Evolutionary conservation across 1,284 basidiomycete genomes (phyloP).

Genomic region (Puccinia triticina): DNA sequence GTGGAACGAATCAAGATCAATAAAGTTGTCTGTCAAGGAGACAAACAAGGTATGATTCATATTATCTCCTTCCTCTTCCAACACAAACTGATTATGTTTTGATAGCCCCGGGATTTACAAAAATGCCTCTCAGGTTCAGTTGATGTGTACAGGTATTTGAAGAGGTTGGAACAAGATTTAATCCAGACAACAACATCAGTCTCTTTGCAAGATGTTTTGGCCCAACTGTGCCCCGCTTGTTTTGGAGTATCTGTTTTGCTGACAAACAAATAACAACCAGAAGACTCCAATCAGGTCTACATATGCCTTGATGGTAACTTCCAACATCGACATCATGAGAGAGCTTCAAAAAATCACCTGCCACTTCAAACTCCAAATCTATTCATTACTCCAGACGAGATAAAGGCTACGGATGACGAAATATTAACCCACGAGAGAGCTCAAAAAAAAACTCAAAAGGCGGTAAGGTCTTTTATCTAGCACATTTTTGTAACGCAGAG

Average conservation of each 20-base stretch:
- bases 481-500: too few relatives aligned
- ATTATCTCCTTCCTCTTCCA: too few relatives aligned
- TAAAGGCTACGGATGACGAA: background rate
- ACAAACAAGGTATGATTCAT: background rate
- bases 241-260: background rate
- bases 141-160: background rate
- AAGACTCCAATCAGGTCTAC: background rate
- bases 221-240: background rate
- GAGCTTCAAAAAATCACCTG: background rate
- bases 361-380: background rate
- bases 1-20: background rate
- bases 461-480: too few relatives aligned
- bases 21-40: background rate
- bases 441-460: too few relatives aligned
- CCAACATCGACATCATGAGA: conserved; percentile 20
- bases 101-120: background rate
- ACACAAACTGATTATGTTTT: too few relatives aligned
- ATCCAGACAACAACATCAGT: background rate
- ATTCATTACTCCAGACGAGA: background rate
- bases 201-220: background rate
- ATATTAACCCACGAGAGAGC: too few relatives aligned
- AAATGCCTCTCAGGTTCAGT: background rate
- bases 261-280: background rate
- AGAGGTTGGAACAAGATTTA: background rate
- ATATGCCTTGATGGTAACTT: background rate